A percentile compares a stretch with the other conserved stretches of the same genome.
Evolutionary conservation across 1,139 yeast species (phyloP).

Genomic region (Williopsis jadinii): DNA sequence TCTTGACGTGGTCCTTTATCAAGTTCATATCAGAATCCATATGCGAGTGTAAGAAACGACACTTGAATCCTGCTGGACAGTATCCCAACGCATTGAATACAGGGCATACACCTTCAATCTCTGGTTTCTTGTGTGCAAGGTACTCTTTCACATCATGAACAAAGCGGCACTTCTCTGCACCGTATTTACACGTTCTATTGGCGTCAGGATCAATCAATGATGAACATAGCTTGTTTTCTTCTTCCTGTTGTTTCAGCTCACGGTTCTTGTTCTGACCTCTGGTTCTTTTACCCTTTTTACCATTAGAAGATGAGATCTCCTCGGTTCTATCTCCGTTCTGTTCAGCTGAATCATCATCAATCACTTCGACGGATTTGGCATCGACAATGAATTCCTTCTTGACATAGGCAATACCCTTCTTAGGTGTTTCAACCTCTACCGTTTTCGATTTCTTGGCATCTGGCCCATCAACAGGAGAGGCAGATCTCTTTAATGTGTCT

Average conservation of each 20-base stretch:
- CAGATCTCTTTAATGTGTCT: slow-evolving; percentile 17
- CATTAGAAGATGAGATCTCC: slow-evolving; percentile 37
- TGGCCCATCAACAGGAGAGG: slow-evolving; percentile 8
- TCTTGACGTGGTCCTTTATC: slow-evolving; percentile 35
- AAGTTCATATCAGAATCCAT: slow-evolving; percentile 39
- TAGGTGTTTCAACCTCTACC: slow-evolving; percentile 4
- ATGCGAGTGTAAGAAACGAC: slow-evolving; percentile 88
- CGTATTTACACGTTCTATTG: slow-evolving; percentile 51
- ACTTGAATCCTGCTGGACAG: slow-evolving; percentile 88
- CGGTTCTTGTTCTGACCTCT: slow-evolving; percentile 91
- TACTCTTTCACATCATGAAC: slow-evolving; percentile 69
- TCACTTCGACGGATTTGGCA: slow-evolving; percentile 11
- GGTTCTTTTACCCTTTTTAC: slow-evolving; percentile 41
- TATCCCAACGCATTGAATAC: slow-evolving; percentile 75
- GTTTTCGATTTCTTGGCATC: slow-evolving; percentile 12
- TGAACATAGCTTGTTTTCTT: slow-evolving; percentile 61
- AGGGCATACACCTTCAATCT: slow-evolving; percentile 74
- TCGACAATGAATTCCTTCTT: slow-evolving; percentile 53
- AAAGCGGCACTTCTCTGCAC: slow-evolving; percentile 64
- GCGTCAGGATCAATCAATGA: slow-evolving; percentile 47
- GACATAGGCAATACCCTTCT: slow-evolving; percentile 54
- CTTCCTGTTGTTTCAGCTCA: slow-evolving; percentile 66
- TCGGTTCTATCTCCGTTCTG: slow-evolving; percentile 28
- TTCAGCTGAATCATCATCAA: slow-evolving; percentile 27
- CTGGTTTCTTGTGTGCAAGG: slow-evolving; percentile 58